A percentile compares a stretch with the other conserved stretches of the same genome.
Conservation (phyloP, 306 rosid genomes). For the Citrullus colocynthis region DNA sequence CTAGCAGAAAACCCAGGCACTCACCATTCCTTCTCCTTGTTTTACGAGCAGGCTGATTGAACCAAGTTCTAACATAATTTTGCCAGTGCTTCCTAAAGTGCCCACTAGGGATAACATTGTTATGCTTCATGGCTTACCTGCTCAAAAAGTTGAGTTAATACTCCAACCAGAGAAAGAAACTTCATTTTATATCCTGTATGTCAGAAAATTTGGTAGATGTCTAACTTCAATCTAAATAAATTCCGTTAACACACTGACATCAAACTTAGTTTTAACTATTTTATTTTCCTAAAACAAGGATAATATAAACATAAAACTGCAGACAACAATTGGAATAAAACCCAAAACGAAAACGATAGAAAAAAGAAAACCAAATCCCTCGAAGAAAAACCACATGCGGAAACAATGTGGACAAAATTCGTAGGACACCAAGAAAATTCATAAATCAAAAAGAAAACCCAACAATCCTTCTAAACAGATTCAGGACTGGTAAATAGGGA, state of each 20-base stretch:
- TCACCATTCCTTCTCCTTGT: constrained; percentile 40
- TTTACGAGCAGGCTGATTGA: constrained; percentile 49
- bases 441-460: background rate
- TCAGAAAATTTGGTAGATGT: background rate
- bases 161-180: background rate
- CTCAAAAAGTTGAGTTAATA: background rate
- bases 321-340: background rate
- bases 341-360: background rate
- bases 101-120: constrained; percentile 41
- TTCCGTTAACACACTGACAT: background rate
- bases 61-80: constrained; percentile 49
- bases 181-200: background rate
- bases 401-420: background rate
- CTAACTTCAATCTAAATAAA: background rate
- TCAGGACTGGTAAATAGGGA: background rate
- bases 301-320: background rate
- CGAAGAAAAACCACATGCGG: background rate
- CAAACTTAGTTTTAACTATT: background rate
- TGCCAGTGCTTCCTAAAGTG: constrained; percentile 55
- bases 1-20: background rate
- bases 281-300: background rate
- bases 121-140: constrained; percentile 43
- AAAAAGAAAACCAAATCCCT: background rate
- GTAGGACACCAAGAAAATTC: background rate
- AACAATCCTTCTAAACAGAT: background rate